Base-by-base conservation (phyloP, 805 yeast species). In the Kodamaea kaohsiungensis region DNA sequence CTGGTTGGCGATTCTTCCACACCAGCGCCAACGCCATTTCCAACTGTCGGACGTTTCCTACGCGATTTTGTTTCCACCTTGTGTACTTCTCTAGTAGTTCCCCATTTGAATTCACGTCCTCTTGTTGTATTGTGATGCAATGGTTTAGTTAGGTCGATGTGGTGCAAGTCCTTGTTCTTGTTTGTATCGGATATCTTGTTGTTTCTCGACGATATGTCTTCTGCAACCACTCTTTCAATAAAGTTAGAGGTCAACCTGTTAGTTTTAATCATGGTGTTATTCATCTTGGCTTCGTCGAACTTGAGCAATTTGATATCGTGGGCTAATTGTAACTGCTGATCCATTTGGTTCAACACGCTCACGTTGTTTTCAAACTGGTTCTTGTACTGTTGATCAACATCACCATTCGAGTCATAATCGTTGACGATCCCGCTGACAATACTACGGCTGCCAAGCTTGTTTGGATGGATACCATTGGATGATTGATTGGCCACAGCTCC, bases 141-240 rank as follows among this genome's bases (percentile, higher is more conserved):
- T 38, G 62, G 61, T 39, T 54, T 58, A 17, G 56, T 43, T 7
- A 52, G 52, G 42, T 58, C 65, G 15, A 57, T 60, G 38, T 49
- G 62, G 30, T 51, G 61, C 45, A 60, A 57, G 48, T 61, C 66
- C 49, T 62, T 60, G 56, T 58, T 60, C 52, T 61, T 61, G 55
- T 59, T 59, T 46, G 61, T 59, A 52, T 56, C 59, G 1, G 56
- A 53, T 43, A 55, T 64, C 47, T 58, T 58, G 55, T 62, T 62
- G 53, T 59, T 63, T 50, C 64, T 61, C 39, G 69, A 55, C 42
- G 70, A 61, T 22, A 71, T 62, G 52, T 69, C 74, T 53, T 73
- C 77, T 17, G 74, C 65, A 13, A 73, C 68, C 18, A 70, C 69
- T 15, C 77, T 62, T 35, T 72, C 76, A 27, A 73, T 61, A 56